Evolutionary conservation across 306 rosid species (phyloP), one percentile per base, ranked within the genome.

Genomic region (Vicia faba): DNA sequence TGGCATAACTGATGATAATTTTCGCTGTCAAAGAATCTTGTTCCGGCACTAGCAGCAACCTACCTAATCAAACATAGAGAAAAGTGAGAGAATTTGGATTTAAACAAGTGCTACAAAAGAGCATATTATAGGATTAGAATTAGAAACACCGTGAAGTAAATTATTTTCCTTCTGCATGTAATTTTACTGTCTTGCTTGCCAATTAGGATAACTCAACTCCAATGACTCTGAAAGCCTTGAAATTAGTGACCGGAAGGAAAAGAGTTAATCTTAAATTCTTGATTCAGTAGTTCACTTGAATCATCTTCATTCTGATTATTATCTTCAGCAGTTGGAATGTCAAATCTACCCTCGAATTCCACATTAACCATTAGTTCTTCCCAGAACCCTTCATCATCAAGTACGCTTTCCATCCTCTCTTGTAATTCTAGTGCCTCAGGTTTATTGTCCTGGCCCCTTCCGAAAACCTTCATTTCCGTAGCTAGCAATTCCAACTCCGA

Each of bases 401-500:
- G 64, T 15, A 33, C 79, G 5, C 15, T 23, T 11, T 53, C 31
- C 29, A 23, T 53, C n/a, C 8, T 53, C 33, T 53, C 59, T 20
- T 53, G 59, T 53, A 29, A 53, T 53, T 20, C 59, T 53, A 53
- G 31, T 20, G 33, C 29, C 33, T 23, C 33, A 2, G n/a, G 8
- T 20, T 19, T 9, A 19, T 51, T 29, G 15, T 70, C 89, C 10
- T 11, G 3, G 3, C 68, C 82, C 66, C 72, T 81, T 55, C 87
- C 90, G 12, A 81, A 76, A 26, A 91, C 95, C 64, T 84, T 95
- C 76, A 92, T 92, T 78, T 91, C 97, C 82, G 76, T 39, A 2
- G 96, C 97, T 39, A 88, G 84, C 68, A 74, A 85, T 56, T 89
- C 97, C 33, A 92, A 76, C 85, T 89, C 96, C n/a, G 97, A 82